Percentiles rank a stretch among this genome's conserved stretches.
Conservation (phyloP, 371 early-diverging fungal species). For the Batrachochytrium dendrobatidis region DNA sequence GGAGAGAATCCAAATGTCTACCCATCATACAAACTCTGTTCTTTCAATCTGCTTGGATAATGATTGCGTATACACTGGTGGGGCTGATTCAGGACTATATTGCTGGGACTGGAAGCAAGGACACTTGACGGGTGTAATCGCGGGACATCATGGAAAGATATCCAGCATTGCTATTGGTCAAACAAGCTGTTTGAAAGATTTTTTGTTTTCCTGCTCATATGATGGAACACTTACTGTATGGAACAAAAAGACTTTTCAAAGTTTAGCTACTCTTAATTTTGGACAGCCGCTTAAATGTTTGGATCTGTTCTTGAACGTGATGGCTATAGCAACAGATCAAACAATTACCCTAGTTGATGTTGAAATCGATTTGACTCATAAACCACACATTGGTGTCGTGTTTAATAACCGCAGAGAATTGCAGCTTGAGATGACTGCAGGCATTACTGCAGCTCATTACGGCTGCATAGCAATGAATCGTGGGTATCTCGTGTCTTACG, state of each 20-base stretch:
- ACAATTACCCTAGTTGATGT: background rate
- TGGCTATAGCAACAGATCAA: background rate
- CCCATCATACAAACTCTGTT: background rate
- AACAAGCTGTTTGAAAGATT: too few species aligned
- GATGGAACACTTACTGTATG: background rate
- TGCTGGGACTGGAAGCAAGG: background rate
- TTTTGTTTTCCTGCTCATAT: conserved; percentile 1
- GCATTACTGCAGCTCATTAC: background rate
- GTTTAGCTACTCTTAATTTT: background rate
- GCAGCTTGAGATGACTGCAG: background rate
- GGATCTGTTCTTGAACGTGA: background rate
- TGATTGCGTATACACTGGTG: background rate
- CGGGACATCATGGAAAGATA: conserved; percentile 4
- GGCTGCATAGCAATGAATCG: conserved; percentile 2
- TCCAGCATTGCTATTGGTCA: background rate
- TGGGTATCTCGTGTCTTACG: background rate
- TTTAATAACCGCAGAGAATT: background rate
- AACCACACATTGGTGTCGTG: background rate
- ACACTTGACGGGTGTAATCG: background rate
- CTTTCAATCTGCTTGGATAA: background rate
- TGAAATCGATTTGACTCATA: too few species aligned
- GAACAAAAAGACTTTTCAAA: background rate
- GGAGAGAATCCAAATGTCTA: background rate
- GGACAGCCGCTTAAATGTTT: background rate
- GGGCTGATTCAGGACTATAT: background rate